These are phyloP conservation scores for Yamadazyma jaroonii DNA, from an alignment of 1,139 yeast species.

Conservation along the genomic window DNA sequence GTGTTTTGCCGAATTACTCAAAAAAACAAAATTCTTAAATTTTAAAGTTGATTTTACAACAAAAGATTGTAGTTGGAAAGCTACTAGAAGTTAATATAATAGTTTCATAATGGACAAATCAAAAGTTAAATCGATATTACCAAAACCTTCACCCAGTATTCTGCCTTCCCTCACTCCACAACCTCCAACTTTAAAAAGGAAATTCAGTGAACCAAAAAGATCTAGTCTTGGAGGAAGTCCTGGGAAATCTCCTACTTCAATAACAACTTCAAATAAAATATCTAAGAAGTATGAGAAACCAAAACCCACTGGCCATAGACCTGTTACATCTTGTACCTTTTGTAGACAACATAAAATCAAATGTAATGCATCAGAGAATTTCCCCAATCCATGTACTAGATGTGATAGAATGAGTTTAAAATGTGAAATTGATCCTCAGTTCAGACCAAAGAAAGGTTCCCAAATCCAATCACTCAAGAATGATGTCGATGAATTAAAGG, in stretches of 20 bases:
- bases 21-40: background rate
- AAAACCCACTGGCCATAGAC: constrained; percentile 58
- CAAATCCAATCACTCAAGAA: constrained; percentile 81
- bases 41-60: background rate
- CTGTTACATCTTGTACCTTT: constrained; percentile 90
- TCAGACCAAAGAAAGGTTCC: constrained; percentile 87
- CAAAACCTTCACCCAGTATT: constrained; percentile 19
- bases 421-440: constrained; percentile 90
- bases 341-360: constrained; percentile 94
- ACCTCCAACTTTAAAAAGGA: constrained; percentile 6
- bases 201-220: constrained; percentile 4
- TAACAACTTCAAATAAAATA: background rate
- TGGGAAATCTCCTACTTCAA: background rate
- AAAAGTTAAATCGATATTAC: constrained; percentile 29
- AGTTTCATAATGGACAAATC: constrained; percentile 31
- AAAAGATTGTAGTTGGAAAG: too few species aligned
- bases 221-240: constrained; percentile 4
- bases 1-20: constrained; percentile 6
- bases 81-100: background rate
- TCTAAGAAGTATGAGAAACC: constrained; percentile 12
- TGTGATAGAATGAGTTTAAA: constrained; percentile 76
- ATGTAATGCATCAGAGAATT: constrained; percentile 85
- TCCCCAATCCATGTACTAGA: constrained; percentile 79
- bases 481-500: constrained; percentile 78
- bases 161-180: constrained; percentile 11